Conservation (phyloP, 140 eudicot species). For the Flaveria floridana region DNA sequence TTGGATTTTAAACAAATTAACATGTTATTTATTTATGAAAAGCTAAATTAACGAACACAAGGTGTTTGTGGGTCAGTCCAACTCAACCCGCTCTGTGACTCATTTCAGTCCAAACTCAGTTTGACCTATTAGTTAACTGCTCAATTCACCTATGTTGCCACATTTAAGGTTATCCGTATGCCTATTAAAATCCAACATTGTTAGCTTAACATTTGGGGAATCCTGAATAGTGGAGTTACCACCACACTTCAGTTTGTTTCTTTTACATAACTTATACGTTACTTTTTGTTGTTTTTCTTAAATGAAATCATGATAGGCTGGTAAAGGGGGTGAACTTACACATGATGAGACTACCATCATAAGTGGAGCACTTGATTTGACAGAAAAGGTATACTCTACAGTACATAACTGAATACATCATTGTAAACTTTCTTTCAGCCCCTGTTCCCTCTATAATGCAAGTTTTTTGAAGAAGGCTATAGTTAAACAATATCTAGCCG, state of each 20-base stretch:
- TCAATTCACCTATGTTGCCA: neutral
- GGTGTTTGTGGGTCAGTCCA: neutral
- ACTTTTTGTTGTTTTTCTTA: slow-evolving; percentile 11
- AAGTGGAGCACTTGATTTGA: slow-evolving; percentile 94
- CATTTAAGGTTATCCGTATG: neutral
- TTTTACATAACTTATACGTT: neutral
- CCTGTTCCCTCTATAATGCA: slow-evolving; percentile 7
- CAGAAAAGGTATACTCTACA: slow-evolving; percentile 62
- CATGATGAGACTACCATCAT: slow-evolving; percentile 91
- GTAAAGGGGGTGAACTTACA: slow-evolving; percentile 96
- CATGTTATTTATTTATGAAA: neutral
- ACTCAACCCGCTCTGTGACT: neutral
- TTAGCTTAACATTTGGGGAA: neutral
- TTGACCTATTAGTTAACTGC: neutral
- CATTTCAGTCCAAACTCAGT: neutral
- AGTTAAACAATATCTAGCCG: too few relatives aligned
- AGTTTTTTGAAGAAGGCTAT: neutral
- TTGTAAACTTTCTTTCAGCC: slow-evolving; percentile 16
- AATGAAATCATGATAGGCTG: slow-evolving; percentile 56
- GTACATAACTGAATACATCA: slow-evolving; percentile 23
- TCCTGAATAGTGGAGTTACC: neutral
- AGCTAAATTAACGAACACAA: neutral
- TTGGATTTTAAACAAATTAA: neutral
- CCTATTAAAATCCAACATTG: neutral
- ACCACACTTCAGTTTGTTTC: neutral